phyloP scores from a whole-genome alignment of 2,329 filamentous ascomycete genomes.

The Aspergillus sp. region DNA sequence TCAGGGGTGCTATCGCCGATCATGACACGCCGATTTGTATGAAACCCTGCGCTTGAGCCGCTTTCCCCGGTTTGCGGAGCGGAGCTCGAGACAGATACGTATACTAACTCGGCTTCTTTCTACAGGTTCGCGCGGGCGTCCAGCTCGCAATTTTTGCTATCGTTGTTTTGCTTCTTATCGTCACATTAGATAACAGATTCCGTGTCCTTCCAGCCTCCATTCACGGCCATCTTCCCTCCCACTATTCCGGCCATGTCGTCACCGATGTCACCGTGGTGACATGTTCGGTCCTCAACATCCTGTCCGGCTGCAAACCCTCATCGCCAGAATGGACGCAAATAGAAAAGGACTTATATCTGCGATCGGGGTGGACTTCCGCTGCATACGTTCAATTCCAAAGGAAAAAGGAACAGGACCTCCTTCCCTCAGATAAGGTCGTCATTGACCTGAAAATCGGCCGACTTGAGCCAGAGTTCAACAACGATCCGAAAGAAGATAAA shows the following conservation, averaged over 20 bases:
- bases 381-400: constrained; percentile 81
- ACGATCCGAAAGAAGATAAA: constrained; percentile 55
- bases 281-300: constrained; percentile 72
- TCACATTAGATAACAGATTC: constrained; percentile 86
- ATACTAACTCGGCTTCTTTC: not conserved
- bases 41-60: constrained; percentile 10
- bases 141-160: constrained; percentile 69
- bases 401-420: constrained; percentile 82
- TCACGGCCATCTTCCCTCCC: constrained; percentile 81
- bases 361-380: constrained; percentile 68
- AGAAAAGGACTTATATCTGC: constrained; percentile 85
- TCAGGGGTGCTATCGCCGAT: constrained; percentile 32
- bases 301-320: constrained; percentile 75
- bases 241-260: constrained; percentile 80
- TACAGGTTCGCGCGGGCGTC: constrained; percentile 63
- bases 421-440: constrained; percentile 72
- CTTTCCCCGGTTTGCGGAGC: not conserved
- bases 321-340: constrained; percentile 74
- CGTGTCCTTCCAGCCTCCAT: constrained; percentile 80
- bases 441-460: constrained; percentile 75
- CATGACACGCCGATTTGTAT: constrained; percentile 47
- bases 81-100: not conserved
- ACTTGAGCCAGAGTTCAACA: constrained; percentile 63
- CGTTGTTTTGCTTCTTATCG: constrained; percentile 68
- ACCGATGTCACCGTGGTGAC: constrained; percentile 79